Evolutionary conservation across 805 yeast species (phyloP).

Genomic region (Debaryomyces tyrocola): DNA sequence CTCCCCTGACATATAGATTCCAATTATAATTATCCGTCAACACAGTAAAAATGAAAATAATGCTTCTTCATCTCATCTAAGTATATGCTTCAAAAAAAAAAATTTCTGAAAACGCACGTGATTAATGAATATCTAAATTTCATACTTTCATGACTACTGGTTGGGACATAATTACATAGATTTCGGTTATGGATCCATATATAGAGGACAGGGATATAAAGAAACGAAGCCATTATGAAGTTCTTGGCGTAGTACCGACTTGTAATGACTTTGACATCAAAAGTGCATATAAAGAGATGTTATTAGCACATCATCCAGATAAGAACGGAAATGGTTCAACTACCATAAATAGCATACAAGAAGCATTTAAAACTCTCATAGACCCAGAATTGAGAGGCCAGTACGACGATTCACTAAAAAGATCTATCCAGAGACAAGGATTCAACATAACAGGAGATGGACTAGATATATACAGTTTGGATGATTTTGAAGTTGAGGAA

Average conservation of each 20-base stretch:
- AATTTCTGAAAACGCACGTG: neutral
- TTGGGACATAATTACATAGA: too few species aligned
- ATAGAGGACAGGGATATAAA: constrained; percentile 5
- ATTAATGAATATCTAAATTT: neutral
- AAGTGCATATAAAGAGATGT: constrained; percentile 59
- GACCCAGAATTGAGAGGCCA: constrained; percentile 37
- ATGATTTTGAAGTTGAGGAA: constrained; percentile 52
- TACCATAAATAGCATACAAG: constrained; percentile 38
- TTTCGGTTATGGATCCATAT: neutral
- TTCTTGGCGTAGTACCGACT: constrained; percentile 50
- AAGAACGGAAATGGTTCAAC: constrained; percentile 40
- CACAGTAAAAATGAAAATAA: constrained; percentile 39
- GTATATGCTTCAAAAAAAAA: neutral
- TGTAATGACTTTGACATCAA: constrained; percentile 47
- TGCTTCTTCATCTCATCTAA: neutral
- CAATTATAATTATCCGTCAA: constrained; percentile 3
- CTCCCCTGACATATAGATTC: constrained; percentile 12
- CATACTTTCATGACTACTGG: too few species aligned
- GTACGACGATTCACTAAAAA: constrained; percentile 54
- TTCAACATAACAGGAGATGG: constrained; percentile 59
- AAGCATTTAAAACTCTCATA: constrained; percentile 62
- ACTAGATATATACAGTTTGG: constrained; percentile 64
- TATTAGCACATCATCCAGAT: constrained; percentile 79
- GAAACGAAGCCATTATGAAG: constrained; percentile 45
- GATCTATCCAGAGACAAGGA: constrained; percentile 34